A percentile compares a stretch with the other conserved stretches of the same genome.
Conservation (phyloP, 164 flowering plant genomes). For the Saururus chinensis region DNA sequence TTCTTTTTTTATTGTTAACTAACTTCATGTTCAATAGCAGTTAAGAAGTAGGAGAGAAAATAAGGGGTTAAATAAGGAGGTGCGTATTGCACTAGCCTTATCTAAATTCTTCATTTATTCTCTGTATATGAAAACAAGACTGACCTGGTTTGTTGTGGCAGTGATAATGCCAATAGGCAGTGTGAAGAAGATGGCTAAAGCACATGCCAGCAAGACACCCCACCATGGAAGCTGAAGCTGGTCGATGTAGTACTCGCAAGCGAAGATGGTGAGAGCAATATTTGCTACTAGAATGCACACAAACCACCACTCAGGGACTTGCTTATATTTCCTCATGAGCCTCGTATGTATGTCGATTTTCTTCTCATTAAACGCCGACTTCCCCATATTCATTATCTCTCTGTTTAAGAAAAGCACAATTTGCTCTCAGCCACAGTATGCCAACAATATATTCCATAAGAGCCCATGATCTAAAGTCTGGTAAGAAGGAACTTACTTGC, state of each 20-base stretch:
- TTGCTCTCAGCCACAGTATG: no score
- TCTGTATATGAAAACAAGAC: no score
- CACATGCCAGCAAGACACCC: conserved; percentile 75
- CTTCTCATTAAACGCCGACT: conserved; percentile 44
- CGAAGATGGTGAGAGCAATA: conserved; percentile 47
- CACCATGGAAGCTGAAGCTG: conserved; percentile 91
- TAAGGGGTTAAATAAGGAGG: no score
- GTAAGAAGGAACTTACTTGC: conserved; percentile 32
- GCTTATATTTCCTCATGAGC: conserved; percentile 60
- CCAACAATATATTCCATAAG: not conserved
- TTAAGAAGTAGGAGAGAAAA: not conserved
- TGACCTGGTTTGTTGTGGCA: conserved; percentile 84
- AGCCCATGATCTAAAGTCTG: not conserved
- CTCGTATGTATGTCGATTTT: conserved; percentile 65
- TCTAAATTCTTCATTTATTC: no score
- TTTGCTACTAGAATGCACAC: conserved; percentile 42
- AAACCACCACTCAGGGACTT: conserved; percentile 88
- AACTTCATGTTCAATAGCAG: no score
- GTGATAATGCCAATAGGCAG: conserved; percentile 85
- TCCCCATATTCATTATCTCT: conserved; percentile 69
- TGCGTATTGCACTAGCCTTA: no score
- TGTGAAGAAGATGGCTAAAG: conserved; percentile 66
- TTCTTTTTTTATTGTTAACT: no score
- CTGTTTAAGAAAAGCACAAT: conserved; percentile 26
- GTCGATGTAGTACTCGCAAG: conserved; percentile 55